Evolutionary conservation across 2,329 filamentous ascomycete species (phyloP), one percentile per base, ranked within the genome.

Genomic region (Exophiala phaeomuriformis): DNA sequence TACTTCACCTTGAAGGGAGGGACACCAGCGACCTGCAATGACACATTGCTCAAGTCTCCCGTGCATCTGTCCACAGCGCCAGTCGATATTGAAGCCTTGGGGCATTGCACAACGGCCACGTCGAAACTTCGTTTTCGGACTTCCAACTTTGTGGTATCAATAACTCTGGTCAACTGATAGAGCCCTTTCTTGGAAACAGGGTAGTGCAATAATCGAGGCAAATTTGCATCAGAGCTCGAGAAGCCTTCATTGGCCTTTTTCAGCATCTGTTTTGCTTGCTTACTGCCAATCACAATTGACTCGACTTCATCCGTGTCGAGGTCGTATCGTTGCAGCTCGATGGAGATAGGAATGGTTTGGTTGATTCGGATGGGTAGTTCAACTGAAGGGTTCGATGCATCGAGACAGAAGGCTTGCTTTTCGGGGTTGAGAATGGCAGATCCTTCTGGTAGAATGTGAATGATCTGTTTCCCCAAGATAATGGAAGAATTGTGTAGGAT

Each of bases 381-480:
- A 37, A 84, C 79, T 5, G 78, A 74, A 31, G 78, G 76, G 54
- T 78, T 81, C 27, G 79, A 74, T 41, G 76, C 74, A 53, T 85
- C 84, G 45, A 98, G 72, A 69, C 93, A 98, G 69, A 93, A 93
- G 0, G 90, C 80, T n/a, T 78, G 73, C 53, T 81, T 79, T 44
- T 90, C 80, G 0, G 90, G 89, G 65, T 98, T 98, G 58, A 98
- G 76, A 46, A 90, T 78, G 9, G 90, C 93, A 46, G 90, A 93
- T 75, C 94, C 94, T 75, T 98, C 93, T 1, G 93, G 93, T 51
- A 98, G 76, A 65, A 98, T 95, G 67, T 98, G 93, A 70, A 98
- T 91, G 63, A 96, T 95, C 72, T 97, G 90, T 69, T 90, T 93
- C 66, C 93, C 93, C 72, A 95, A 80, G 60, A 98, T 97, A 65